These are phyloP conservation scores for Blastobotrys malaysiensis DNA, from an alignment of 1,139 yeast species.

Conservation along the genomic window DNA sequence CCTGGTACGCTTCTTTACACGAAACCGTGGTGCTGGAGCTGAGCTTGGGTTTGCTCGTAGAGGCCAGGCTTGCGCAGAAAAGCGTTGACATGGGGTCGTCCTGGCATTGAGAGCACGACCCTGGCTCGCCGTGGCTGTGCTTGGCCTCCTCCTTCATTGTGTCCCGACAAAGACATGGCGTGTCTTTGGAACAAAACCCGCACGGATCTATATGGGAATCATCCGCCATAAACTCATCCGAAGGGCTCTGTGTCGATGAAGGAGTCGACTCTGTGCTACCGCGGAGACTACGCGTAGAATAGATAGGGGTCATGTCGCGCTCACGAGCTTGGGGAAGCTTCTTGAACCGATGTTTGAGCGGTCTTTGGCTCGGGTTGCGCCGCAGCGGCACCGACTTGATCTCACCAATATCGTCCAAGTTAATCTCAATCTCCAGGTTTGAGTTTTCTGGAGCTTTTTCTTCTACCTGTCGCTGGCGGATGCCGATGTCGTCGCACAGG, in stretches of 20 bases:
- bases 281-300: not conserved
- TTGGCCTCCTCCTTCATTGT: constrained; percentile 37
- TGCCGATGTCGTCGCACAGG: constrained; percentile 31
- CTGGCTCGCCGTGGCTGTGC: constrained; percentile 39
- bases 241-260: not conserved
- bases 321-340: constrained; percentile 14
- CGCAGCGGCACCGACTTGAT: constrained; percentile 24
- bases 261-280: not conserved
- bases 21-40: constrained; percentile 49
- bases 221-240: not conserved
- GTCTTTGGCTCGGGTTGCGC: constrained; percentile 11
- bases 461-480: constrained; percentile 12
- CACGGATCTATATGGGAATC: constrained; percentile 39
- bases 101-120: constrained; percentile 72
- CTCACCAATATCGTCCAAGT: constrained; percentile 21
- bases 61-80: constrained; percentile 67
- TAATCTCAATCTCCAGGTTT: constrained; percentile 3
- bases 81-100: constrained; percentile 75
- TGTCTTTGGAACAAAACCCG: constrained; percentile 86
- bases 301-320: constrained; percentile 5
- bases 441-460: too few species aligned
- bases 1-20: constrained; percentile 77
- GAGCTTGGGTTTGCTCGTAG: constrained; percentile 3
- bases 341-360: constrained; percentile 7
- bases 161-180: constrained; percentile 88